Conservation (phyloP, 2,329 filamentous ascomycete genomes). For the Shiraia sp. region DNA sequence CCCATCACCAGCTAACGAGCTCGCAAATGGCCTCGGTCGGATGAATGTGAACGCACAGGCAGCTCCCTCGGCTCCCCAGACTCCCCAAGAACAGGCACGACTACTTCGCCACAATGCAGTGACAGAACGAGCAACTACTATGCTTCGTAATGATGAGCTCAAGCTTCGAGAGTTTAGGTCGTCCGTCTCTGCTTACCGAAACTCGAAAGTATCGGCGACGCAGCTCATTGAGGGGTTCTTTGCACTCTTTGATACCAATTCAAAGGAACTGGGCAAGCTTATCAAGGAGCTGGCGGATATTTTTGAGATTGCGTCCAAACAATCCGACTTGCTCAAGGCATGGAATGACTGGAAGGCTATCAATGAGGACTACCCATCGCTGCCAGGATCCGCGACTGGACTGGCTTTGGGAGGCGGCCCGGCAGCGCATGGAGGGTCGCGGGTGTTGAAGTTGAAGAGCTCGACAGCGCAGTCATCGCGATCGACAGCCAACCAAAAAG, state of each 20-base stretch:
- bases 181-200: slow-evolving; percentile 78
- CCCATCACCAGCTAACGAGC: slow-evolving; percentile 23
- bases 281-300: slow-evolving; percentile 91
- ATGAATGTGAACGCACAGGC: slow-evolving; percentile 40
- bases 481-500: slow-evolving; percentile 59
- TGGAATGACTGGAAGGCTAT: slow-evolving; percentile 97
- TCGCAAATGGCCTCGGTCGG: slow-evolving; percentile 23
- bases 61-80: slow-evolving; percentile 38
- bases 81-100: slow-evolving; percentile 79
- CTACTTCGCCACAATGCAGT: slow-evolving; percentile 80
- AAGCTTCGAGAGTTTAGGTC: slow-evolving; percentile 80
- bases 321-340: slow-evolving; percentile 73
- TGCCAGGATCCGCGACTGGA: slow-evolving; percentile 67
- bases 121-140: slow-evolving; percentile 78
- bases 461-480: slow-evolving; percentile 70
- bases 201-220: slow-evolving; percentile 68
- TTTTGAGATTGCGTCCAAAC: slow-evolving; percentile 80
- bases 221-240: slow-evolving; percentile 88
- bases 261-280: slow-evolving; percentile 81
- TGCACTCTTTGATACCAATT: slow-evolving; percentile 79
- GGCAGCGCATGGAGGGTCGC: slow-evolving; percentile 58
- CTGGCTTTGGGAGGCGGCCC: slow-evolving; percentile 43
- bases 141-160: slow-evolving; percentile 74
- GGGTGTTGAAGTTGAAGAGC: slow-evolving; percentile 71
- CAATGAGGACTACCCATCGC: slow-evolving; percentile 90